phyloP scores from a whole-genome alignment of 306 rosid species.

The Pyrus betulifolia region DNA sequence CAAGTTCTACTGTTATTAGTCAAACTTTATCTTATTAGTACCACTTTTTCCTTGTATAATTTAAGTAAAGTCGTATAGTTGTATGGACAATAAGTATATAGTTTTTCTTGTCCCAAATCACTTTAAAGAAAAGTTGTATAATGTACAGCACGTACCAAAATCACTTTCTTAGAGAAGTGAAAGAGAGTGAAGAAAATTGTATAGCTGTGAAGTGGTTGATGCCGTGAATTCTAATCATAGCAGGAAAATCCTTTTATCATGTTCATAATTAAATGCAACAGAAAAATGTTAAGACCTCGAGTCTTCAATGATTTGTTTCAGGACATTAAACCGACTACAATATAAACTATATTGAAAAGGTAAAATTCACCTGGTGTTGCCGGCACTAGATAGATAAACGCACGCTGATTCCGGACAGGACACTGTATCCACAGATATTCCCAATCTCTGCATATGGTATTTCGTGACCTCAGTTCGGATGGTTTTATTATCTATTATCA shows the following conservation, averaged over 20 bases:
- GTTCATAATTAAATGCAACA: neutral
- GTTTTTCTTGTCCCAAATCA: no score
- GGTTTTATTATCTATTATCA: constrained; percentile 60
- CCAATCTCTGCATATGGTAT: constrained; percentile 74
- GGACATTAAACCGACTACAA: neutral
- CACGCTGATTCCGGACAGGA: constrained; percentile 43
- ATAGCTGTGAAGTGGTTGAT: neutral
- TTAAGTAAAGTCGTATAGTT: no score
- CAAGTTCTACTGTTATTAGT: constrained; percentile 9
- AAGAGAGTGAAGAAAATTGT: neutral
- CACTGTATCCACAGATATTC: constrained; percentile 59
- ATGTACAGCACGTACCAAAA: neutral
- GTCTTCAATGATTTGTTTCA: neutral
- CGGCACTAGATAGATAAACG: constrained; percentile 39
- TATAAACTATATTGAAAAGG: neutral
- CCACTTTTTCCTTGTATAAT: no score
- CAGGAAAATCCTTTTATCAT: neutral
- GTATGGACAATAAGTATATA: no score
- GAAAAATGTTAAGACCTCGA: neutral
- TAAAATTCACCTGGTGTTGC: constrained; percentile 41
- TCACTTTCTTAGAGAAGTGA: neutral
- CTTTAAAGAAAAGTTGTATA: no score
- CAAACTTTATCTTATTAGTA: neutral
- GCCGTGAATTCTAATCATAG: neutral
- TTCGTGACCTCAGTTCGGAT: constrained; percentile 74